phyloP scores from a whole-genome alignment of 2,329 filamentous ascomycete species.

The Penicillium thymicola region DNA sequence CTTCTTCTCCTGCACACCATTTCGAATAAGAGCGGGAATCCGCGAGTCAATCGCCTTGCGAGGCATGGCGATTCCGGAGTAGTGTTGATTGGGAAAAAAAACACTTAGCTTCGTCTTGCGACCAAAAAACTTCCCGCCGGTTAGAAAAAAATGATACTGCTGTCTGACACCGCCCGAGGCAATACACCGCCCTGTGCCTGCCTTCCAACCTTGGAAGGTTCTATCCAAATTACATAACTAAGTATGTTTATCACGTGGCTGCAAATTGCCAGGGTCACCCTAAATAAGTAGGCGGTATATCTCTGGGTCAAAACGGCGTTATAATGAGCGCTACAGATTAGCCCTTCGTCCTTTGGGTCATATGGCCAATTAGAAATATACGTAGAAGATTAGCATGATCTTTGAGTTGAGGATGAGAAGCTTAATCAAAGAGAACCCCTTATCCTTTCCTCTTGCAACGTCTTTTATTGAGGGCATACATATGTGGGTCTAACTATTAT shows the following conservation, averaged over 20 bases:
- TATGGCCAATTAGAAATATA: background rate
- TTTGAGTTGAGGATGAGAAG: background rate
- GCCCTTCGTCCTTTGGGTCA: background rate
- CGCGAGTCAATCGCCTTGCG: constrained; percentile 71
- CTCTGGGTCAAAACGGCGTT: background rate
- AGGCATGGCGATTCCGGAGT: constrained; percentile 31
- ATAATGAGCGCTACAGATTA: background rate
- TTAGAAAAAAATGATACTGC: constrained; percentile 34
- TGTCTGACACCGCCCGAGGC: constrained; percentile 23
- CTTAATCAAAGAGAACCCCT: background rate
- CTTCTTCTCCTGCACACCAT: constrained; percentile 92
- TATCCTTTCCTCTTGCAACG: background rate
- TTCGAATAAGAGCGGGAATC: constrained; percentile 85
- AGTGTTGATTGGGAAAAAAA: constrained; percentile 9
- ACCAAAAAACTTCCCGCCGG: constrained; percentile 6
- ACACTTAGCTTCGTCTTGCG: constrained; percentile 6
- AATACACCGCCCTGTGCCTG: constrained; percentile 20
- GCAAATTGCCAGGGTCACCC: background rate
- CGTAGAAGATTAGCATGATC: too few relatives aligned
- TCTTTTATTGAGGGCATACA: background rate
- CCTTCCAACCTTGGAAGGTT: too few relatives aligned
- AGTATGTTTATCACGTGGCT: background rate
- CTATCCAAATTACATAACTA: background rate
- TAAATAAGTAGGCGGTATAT: background rate
- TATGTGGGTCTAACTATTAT: background rate